Percentiles rank a stretch among this genome's conserved stretches.
Evolutionary conservation across 1,284 basidiomycete species (phyloP).

Genomic region (Heliocybe sulcata): DNA sequence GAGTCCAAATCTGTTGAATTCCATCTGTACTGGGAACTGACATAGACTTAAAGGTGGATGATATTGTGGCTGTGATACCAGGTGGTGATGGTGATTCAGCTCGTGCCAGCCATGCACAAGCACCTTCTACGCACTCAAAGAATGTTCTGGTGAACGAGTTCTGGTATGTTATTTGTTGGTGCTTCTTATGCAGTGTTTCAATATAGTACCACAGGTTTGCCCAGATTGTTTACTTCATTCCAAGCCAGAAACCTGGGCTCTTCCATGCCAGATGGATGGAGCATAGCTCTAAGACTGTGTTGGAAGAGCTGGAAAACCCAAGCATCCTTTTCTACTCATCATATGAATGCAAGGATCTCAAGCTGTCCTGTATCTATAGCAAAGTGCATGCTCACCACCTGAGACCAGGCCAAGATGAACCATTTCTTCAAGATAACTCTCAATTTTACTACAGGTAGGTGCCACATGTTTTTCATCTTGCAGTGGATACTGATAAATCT

Average conservation of each 20-base stretch:
- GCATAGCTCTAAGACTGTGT: conserved; percentile 56
- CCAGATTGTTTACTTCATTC: conserved; percentile 52
- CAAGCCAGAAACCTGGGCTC: conserved; percentile 30
- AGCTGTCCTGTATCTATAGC: conserved; percentile 43
- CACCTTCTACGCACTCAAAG: conserved; percentile 25
- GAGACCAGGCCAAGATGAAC: conserved; percentile 32
- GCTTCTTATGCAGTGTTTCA: conserved; percentile 1
- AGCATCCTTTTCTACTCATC: conserved; percentile 43
- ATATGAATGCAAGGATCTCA: conserved; percentile 43
- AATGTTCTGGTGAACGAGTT: conserved; percentile 41
- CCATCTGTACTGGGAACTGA: neutral
- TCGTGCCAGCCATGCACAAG: conserved; percentile 27
- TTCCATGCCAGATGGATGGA: conserved; percentile 63
- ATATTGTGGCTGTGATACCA: conserved; percentile 51
- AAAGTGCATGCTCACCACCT: conserved; percentile 44
- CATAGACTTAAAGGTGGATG: conserved; percentile 37
- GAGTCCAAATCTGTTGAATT: conserved; percentile 12
- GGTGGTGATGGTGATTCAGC: conserved; percentile 35
- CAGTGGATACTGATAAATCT: neutral
- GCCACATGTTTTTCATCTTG: conserved; percentile 3
- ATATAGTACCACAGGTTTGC: conserved; percentile 44
- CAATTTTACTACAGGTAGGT: neutral
- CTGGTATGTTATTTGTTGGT: conserved; percentile 34
- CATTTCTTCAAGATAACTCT: conserved; percentile 6
- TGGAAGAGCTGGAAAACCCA: conserved; percentile 59